Evolutionary conservation across 345 rosid species (phyloP), one percentile per base, ranked within the genome.

Genomic region (Moricandia moricandioides): DNA sequence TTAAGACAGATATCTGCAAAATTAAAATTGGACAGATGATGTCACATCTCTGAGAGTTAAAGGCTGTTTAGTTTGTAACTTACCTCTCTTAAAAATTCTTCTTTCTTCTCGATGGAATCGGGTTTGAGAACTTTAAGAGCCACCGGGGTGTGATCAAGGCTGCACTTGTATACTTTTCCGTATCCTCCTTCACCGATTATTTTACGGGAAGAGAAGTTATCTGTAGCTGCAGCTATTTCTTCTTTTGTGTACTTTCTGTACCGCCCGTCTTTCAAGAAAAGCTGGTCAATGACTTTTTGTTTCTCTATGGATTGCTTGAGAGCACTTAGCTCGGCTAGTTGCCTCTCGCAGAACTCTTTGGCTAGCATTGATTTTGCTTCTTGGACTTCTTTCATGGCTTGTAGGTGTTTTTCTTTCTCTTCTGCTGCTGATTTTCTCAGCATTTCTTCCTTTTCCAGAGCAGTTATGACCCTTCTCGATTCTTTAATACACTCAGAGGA

Each of bases 111-210:
- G 55, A 79, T 24, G 18, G 87, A 80, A 83, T 88, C 89, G 0
- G 88, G 65, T 57, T 66, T 63, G 61, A 93, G 85, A 83, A 91
- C 86, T 86, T 93, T 91, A 34, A 91, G 81, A 76, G 98, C 98
- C 5, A 86, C 97, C 17, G 94, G 93, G 13, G 91, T 91, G 71
- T 80, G 92, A 78, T 93, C 86, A 26, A 93, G 89, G 66, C 73
- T 82, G 87, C 97, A 84, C 82, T 84, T 89, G 83, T 93, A 93
- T 37, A 93, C 96, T 78, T 87, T 88, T 8, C 97, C 97, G n/a
- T 86, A 93, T 45, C 87, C 88, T 82, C 98, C 98, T 82, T 88
- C 88, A 26, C 97, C 98, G 61, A 93, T 91, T 62, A 91, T 77
- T 27, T 83, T 85, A 63, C 67, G 63, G 68, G 85, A 77, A 14